A percentile compares a stretch with the other conserved stretches of the same genome.
Conservation (phyloP, 1,284 basidiomycete species). For the Nidula niveotomentosa region DNA sequence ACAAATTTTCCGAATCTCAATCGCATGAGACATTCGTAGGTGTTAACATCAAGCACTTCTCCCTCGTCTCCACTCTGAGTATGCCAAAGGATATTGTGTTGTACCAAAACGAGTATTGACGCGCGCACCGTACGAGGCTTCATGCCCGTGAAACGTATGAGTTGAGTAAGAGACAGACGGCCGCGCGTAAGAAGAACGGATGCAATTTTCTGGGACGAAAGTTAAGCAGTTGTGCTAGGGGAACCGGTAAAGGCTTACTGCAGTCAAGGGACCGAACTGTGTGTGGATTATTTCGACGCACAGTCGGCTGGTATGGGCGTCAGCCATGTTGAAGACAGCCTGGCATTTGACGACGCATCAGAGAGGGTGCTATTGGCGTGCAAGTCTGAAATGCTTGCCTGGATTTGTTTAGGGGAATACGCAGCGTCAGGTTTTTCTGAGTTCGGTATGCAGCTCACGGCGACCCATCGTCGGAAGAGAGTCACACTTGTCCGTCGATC, state of each 20-base stretch:
- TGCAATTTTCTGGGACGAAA: slow-evolving; percentile 63
- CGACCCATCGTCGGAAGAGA: no score
- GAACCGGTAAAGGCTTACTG: slow-evolving; percentile 44
- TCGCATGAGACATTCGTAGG: slow-evolving; percentile 77
- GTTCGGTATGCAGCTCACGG: no score
- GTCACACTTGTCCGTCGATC: no score
- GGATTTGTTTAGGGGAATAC: no score
- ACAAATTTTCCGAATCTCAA: slow-evolving; percentile 80
- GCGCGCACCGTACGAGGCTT: slow-evolving; percentile 72
- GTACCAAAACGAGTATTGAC: slow-evolving; percentile 81
- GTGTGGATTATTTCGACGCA: slow-evolving; percentile 76
- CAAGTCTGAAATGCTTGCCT: no score
- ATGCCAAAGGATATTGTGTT: slow-evolving; percentile 92
- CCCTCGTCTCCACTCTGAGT: slow-evolving; percentile 72
- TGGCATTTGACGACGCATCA: no score
- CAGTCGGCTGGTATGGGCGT: slow-evolving; percentile 66
- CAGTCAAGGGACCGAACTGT: slow-evolving; percentile 79
- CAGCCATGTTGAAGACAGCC: slow-evolving; percentile 51
- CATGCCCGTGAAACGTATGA: slow-evolving; percentile 69
- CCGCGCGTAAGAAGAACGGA: slow-evolving; percentile 85
- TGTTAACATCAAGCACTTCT: slow-evolving; percentile 79
- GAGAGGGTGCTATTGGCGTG: no score
- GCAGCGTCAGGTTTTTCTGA: no score
- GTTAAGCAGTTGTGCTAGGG: background rate
- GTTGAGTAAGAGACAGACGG: slow-evolving; percentile 70